A percentile compares a stretch with the other conserved stretches of the same genome.
Evolutionary conservation across 2,329 filamentous ascomycete species (phyloP).

Genomic region (Paradendryphiella salina): DNA sequence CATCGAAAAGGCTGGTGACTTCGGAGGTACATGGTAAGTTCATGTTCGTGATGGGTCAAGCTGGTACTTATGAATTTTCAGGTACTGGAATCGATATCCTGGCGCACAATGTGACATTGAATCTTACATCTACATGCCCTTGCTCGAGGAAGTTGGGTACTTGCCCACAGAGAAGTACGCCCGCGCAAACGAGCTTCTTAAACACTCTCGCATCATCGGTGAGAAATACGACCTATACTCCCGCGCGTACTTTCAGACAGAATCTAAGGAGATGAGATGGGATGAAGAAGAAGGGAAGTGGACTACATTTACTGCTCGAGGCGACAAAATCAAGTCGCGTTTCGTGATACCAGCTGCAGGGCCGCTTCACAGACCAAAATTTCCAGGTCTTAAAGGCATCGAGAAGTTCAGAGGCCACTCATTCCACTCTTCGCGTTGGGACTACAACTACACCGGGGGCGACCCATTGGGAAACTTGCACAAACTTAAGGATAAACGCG

Average conservation of each 20-base stretch:
- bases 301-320: constrained; percentile 29
- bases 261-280: constrained; percentile 52
- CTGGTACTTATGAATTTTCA: not conserved
- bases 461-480: constrained; percentile 25
- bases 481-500: constrained; percentile 44
- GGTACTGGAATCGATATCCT: constrained; percentile 51
- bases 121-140: constrained; percentile 38
- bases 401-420: constrained; percentile 28
- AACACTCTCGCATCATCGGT: constrained; percentile 53
- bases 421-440: constrained; percentile 40
- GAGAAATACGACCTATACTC: constrained; percentile 50
- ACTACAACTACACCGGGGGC: constrained; percentile 34
- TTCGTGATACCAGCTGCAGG: constrained; percentile 50
- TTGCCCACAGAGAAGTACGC: constrained; percentile 59
- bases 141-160: constrained; percentile 45
- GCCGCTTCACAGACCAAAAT: constrained; percentile 49
- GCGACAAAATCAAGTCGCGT: constrained; percentile 39
- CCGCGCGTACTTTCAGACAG: constrained; percentile 52
- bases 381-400: constrained; percentile 33
- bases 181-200: constrained; percentile 52
- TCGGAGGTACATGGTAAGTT: constrained; percentile 52
- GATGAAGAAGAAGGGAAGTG: constrained; percentile 47
- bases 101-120: constrained; percentile 33
- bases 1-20: constrained; percentile 51
- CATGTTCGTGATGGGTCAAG: too few species aligned